Evolutionary conservation across 202 grass and related monocot species (phyloP).

Genomic region (Setaria italica): DNA sequence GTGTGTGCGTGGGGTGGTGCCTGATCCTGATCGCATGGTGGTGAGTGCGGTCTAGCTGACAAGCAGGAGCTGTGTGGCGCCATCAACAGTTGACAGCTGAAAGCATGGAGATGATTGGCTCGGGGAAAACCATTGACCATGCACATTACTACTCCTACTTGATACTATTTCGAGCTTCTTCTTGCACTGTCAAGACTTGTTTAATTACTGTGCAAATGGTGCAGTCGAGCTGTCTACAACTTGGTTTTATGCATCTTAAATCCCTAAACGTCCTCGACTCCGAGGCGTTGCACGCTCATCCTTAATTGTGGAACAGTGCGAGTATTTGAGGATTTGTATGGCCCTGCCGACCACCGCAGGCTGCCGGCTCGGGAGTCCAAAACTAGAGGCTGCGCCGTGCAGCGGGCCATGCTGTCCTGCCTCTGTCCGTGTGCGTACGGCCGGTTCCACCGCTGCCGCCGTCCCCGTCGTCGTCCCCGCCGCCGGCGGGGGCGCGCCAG

Average conservation of each 20-base stretch:
- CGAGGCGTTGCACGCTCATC: background rate
- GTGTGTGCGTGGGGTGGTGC: background rate
- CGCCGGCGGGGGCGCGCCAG: background rate
- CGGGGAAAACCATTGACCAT: background rate
- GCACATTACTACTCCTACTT: too few relatives aligned
- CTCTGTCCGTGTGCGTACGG: background rate
- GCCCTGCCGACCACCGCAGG: background rate
- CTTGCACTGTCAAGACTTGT: background rate
- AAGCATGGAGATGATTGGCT: background rate
- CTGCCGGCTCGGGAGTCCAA: slow-evolving; percentile 31
- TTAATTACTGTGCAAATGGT: background rate
- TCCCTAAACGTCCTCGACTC: background rate
- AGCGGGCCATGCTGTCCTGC: background rate
- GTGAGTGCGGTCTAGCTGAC: background rate
- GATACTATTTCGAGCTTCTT: background rate
- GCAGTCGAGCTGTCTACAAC: background rate
- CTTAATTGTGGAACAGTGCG: background rate
- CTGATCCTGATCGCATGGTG: background rate
- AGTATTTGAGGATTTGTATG: too few relatives aligned
- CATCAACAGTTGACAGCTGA: background rate
- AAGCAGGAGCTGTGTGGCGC: background rate
- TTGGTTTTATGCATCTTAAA: background rate
- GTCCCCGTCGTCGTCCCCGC: background rate
- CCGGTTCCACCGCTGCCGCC: background rate
- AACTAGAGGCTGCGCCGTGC: background rate